Evolutionary conservation across 2,329 filamentous ascomycete species (phyloP).

Genomic region (Pseudogymnoascus destructans): DNA sequence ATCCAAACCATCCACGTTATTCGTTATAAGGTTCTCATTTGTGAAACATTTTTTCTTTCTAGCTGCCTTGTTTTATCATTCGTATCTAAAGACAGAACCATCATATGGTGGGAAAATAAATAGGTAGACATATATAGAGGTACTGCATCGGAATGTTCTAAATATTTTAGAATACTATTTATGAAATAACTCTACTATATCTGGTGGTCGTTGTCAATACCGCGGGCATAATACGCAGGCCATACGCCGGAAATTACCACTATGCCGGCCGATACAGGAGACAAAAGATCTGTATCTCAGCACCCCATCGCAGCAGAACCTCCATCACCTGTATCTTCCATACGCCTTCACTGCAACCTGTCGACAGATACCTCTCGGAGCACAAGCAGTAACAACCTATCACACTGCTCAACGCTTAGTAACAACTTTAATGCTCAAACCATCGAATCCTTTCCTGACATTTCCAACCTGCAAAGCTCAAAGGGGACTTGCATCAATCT

Average conservation of each 20-base stretch:
- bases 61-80: neutral
- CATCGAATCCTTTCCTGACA: neutral
- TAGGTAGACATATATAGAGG: neutral
- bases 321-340: neutral
- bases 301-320: neutral
- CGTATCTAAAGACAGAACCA: neutral
- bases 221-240: neutral
- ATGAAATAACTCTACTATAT: neutral
- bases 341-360: neutral
- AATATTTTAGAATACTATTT: neutral
- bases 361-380: neutral
- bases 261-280: neutral
- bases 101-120: neutral
- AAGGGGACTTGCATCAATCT: neutral
- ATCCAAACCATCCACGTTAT: neutral
- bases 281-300: neutral
- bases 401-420: neutral
- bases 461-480: neutral
- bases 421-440: neutral
- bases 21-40: neutral
- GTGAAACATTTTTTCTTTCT: neutral
- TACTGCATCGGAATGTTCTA: neutral
- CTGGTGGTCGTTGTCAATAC: neutral
- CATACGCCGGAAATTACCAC: neutral
- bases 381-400: neutral